Evolutionary conservation across 2,329 filamentous ascomycete genomes (phyloP), one percentile per base, ranked within the genome.

Genomic region (Gliomastix tumulicola): DNA sequence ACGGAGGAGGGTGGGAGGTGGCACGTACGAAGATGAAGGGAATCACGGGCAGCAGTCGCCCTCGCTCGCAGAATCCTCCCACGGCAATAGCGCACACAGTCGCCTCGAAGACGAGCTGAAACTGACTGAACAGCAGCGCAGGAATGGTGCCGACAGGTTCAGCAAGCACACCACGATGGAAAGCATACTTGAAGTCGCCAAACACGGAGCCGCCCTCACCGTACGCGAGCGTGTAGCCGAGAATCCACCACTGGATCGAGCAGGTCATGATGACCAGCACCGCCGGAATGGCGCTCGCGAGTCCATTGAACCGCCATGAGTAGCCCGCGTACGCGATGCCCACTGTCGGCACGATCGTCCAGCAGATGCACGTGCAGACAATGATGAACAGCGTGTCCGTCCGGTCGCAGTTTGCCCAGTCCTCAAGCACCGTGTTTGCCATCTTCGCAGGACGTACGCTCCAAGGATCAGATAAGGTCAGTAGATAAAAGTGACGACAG

Each of bases 291-390:
- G 39, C 36, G 34, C 34, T 39, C 31, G 43, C 28, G 11, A 44
- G 38, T 25, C 41, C 43, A 36, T 44, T 44, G 23, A 32, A 37
- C 22, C 32, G 39, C 41, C 41, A 43, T 12, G 41, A 41, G 36
- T 43, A 44, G 16, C 43, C 43, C 12, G 41, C 38, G 35, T 44
- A 44, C 3, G 43, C 43, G 10, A 44, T 41, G 10, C 43, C 43
- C 40, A 44, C 43, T 23, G 43, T 43, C 5, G 43, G 43, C 7
- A 44, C 41, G 22, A 44, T 44, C 23, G 41, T 43, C 43, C 43
- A 44, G 32, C 43, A 44, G n/a, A 44, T 43, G 21, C 38, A 40
- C 19, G 41, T 44, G 23, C 43, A 44, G 38, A 44, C 28, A 13
- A 44, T 32, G 23, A 44, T 43, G 21, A 44, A 44, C 15, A 43